Percentiles rank a stretch among this genome's conserved stretches.
Evolutionary conservation across 192 early-diverging fungal genomes (phyloP).

Genomic region (Chytriomyces confervae): DNA sequence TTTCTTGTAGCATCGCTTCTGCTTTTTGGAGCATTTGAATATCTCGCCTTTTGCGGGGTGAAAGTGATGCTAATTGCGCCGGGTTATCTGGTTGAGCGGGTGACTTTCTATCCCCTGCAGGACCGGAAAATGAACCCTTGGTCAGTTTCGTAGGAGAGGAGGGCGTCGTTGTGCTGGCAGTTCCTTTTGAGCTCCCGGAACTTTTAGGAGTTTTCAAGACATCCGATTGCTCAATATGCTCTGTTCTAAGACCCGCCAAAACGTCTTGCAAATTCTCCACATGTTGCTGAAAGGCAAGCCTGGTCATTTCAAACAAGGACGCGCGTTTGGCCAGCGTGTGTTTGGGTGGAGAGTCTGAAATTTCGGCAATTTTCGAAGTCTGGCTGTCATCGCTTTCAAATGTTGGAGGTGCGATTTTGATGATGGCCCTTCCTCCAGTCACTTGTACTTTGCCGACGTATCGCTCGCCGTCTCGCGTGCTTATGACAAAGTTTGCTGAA

Average conservation of each 20-base stretch:
- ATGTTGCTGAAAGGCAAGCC: slow-evolving; percentile 49
- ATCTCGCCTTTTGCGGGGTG: slow-evolving; percentile 27
- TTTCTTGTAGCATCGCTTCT: slow-evolving; percentile 20
- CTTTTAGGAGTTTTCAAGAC: not conserved
- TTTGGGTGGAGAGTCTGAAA: slow-evolving; percentile 26
- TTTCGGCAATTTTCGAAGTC: slow-evolving; percentile 44
- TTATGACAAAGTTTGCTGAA: slow-evolving; percentile 51
- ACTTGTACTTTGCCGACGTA: slow-evolving; percentile 50
- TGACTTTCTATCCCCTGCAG: too few relatives aligned
- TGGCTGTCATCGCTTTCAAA: slow-evolving; percentile 31
- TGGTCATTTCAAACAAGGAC: slow-evolving; percentile 43
- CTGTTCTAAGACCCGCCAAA: slow-evolving; percentile 57
- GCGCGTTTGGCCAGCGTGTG: slow-evolving; percentile 3
- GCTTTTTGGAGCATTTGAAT: slow-evolving; percentile 28
- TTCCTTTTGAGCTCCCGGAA: not conserved
- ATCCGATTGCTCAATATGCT: slow-evolving; percentile 50
- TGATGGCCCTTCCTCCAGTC: slow-evolving; percentile 66
- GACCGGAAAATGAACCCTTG: too few relatives aligned
- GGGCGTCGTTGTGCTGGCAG: not conserved
- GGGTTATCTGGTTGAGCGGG: not conserved
- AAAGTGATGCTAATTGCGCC: slow-evolving; percentile 4
- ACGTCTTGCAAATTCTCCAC: slow-evolving; percentile 61
- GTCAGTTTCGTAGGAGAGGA: not conserved
- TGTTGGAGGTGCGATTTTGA: slow-evolving; percentile 59
- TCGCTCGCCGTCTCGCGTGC: slow-evolving; percentile 61